phyloP scores from a whole-genome alignment of 208 protist species.

The Leishmania turanica region DNA sequence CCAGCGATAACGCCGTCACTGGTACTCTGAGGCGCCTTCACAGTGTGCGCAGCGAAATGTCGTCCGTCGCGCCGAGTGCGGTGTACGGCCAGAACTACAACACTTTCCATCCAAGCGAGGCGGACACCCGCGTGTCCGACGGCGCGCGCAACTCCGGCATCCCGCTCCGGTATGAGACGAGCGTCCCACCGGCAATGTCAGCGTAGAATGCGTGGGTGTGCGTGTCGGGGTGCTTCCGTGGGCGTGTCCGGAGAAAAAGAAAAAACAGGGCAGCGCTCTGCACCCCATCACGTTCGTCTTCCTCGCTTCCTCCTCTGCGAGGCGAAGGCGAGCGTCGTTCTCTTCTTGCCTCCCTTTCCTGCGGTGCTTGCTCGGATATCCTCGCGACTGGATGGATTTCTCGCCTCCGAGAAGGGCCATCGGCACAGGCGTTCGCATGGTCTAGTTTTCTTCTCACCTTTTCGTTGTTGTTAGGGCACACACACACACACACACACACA shows the following conservation, averaged over 20 bases:
- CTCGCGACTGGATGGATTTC: no score
- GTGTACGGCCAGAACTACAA: slow-evolving; percentile 18
- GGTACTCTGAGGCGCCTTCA: background rate
- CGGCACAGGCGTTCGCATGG: no score
- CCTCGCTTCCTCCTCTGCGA: no score
- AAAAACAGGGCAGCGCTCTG: no score
- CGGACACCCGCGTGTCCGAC: background rate
- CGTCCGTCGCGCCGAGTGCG: slow-evolving; percentile 12
- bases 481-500: no score
- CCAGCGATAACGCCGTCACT: slow-evolving; percentile 2
- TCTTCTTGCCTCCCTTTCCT: background rate
- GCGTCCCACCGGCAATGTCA: background rate
- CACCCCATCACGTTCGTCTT: no score
- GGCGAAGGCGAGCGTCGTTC: background rate
- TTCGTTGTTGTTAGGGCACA: no score
- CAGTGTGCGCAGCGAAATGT: slow-evolving; percentile 12
- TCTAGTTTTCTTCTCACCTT: no score
- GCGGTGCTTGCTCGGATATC: background rate
- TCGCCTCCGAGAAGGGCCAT: no score
- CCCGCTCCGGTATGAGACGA: slow-evolving; percentile 11
- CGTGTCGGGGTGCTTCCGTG: background rate
- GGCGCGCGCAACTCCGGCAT: slow-evolving; percentile 14
- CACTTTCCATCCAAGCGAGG: slow-evolving; percentile 3
- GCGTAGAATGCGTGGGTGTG: background rate
- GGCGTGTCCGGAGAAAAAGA: no score